Percentiles rank a stretch among this genome's conserved stretches.
Conservation (phyloP, 2,329 filamentous ascomycete genomes). For the Davidsoniella neocaledoniae region DNA sequence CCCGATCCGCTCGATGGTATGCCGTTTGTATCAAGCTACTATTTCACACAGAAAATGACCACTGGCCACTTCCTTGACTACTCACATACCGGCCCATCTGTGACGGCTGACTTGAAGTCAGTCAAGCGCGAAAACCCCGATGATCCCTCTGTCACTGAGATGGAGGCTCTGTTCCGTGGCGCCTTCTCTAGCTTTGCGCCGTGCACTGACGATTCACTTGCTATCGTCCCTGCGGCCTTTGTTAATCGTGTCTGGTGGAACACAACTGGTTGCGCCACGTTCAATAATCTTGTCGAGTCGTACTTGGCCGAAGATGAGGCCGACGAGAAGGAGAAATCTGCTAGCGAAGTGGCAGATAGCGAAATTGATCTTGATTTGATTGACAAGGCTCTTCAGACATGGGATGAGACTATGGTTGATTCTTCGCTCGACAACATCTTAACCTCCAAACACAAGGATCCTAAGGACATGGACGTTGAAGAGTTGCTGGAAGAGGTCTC, state of each 20-base stretch:
- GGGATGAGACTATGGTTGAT: slow-evolving; percentile 41
- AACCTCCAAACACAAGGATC: slow-evolving; percentile 32
- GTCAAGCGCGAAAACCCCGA: slow-evolving; percentile 46
- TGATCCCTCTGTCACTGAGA: slow-evolving; percentile 43
- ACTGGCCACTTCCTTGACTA: slow-evolving; percentile 56
- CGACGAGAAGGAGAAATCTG: slow-evolving; percentile 24
- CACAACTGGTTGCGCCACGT: slow-evolving; percentile 46
- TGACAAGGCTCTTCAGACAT: slow-evolving; percentile 38
- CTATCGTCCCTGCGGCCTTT: slow-evolving; percentile 49
- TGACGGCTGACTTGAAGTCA: slow-evolving; percentile 32
- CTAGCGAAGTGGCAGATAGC: slow-evolving; percentile 20
- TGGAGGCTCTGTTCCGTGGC: slow-evolving; percentile 58
- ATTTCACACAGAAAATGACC: slow-evolving; percentile 48
- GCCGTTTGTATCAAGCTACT: slow-evolving; percentile 38
- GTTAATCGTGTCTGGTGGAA: slow-evolving; percentile 66
- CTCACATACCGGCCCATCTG: slow-evolving; percentile 28
- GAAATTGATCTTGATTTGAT: slow-evolving; percentile 36
- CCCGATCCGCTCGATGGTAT: slow-evolving; percentile 39
- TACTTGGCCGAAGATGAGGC: slow-evolving; percentile 21
- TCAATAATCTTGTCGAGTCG: slow-evolving; percentile 44
- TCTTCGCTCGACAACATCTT: slow-evolving; percentile 38
- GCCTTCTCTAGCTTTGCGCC: slow-evolving; percentile 71
- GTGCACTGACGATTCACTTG: slow-evolving; percentile 53
- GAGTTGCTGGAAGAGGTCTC: slow-evolving; percentile 57
- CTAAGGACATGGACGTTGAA: slow-evolving; percentile 51